Evolutionary conservation across 345 rosid species (phyloP).

Genomic region (Arabidopsis arenosa): DNA sequence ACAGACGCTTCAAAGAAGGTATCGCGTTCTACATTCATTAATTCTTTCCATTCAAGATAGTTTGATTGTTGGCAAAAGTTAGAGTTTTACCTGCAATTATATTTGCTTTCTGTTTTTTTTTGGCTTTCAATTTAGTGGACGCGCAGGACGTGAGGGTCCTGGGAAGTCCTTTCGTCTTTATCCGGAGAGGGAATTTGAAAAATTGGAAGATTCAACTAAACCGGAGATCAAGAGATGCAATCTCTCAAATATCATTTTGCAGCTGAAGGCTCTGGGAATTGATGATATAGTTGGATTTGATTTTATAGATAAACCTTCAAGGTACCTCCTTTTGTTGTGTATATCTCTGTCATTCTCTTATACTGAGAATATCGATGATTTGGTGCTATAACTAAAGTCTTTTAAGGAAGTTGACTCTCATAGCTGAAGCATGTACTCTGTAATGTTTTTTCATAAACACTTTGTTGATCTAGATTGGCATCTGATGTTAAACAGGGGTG

Average conservation of each 20-base stretch:
- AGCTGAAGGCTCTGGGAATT: constrained; percentile 86
- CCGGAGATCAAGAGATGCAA: constrained; percentile 96
- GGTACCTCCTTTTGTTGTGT: constrained; percentile 49
- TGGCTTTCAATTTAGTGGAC: constrained; percentile 67
- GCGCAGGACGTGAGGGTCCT: constrained; percentile 95
- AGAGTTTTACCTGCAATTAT: not conserved
- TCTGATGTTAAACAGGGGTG: constrained; percentile 60
- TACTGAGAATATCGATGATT: not conserved
- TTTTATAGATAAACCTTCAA: constrained; percentile 89
- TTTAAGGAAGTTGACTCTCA: constrained; percentile 3
- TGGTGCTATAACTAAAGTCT: not conserved
- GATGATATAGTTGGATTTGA: constrained; percentile 93
- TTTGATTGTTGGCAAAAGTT: constrained; percentile 32
- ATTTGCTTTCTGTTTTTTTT: not conserved
- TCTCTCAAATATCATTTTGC: constrained; percentile 89
- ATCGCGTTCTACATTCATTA: constrained; percentile 28
- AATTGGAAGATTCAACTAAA: constrained; percentile 85
- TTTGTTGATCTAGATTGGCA: constrained; percentile 20
- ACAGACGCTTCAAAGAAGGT: constrained; percentile 93
- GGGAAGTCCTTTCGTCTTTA: constrained; percentile 96
- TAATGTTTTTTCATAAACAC: not conserved
- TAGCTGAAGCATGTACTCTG: constrained; percentile 16
- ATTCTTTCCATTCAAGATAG: constrained; percentile 1
- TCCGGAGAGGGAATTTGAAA: constrained; percentile 86
- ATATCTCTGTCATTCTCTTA: constrained; percentile 9